phyloP scores from a whole-genome alignment of 495 filamentous ascomycete species.

The Podospora sp. region DNA sequence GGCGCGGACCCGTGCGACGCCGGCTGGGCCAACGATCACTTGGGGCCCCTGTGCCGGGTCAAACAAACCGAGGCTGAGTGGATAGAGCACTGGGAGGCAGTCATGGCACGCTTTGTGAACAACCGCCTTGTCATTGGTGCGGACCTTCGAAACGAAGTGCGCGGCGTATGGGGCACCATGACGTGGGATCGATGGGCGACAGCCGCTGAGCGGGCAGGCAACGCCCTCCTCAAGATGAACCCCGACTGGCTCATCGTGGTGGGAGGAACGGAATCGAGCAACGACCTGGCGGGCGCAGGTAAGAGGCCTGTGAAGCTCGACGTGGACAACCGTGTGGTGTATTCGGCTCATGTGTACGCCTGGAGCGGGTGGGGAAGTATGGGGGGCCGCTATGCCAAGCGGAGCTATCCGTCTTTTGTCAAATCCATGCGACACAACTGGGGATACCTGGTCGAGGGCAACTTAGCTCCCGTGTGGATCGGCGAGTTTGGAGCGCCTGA shows the following conservation, averaged over 20 bases:
- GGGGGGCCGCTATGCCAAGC: slow-evolving; percentile 53
- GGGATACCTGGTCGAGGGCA: slow-evolving; percentile 60
- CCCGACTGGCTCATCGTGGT: slow-evolving; percentile 64
- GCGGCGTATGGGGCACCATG: slow-evolving; percentile 66
- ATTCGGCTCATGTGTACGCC: slow-evolving; percentile 62
- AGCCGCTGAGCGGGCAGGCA: slow-evolving; percentile 59
- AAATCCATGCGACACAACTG: slow-evolving; percentile 62
- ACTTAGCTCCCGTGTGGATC: slow-evolving; percentile 62
- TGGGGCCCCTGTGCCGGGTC: slow-evolving; percentile 55
- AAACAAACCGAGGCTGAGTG: slow-evolving; percentile 59
- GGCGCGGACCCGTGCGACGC: slow-evolving; percentile 62
- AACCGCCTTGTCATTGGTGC: slow-evolving; percentile 60
- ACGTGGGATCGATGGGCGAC: slow-evolving; percentile 59
- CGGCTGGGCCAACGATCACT: slow-evolving; percentile 59
- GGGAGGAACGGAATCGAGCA: slow-evolving; percentile 61
- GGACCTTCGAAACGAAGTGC: slow-evolving; percentile 63
- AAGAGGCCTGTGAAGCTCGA: slow-evolving; percentile 56
- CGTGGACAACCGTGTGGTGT: slow-evolving; percentile 56
- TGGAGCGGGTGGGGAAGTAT: slow-evolving; percentile 65
- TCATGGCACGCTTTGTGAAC: slow-evolving; percentile 54
- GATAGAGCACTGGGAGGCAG: slow-evolving; percentile 61
- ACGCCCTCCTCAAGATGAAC: slow-evolving; percentile 56
- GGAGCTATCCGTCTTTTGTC: slow-evolving; percentile 59
- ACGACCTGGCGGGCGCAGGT: slow-evolving; percentile 55
- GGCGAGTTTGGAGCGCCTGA: slow-evolving; percentile 61